A percentile compares a stretch with the other conserved stretches of the same genome.
These are phyloP conservation scores for Russula vinacea DNA, from an alignment of 768 basidiomycete genomes.

Conservation along the genomic window DNA sequence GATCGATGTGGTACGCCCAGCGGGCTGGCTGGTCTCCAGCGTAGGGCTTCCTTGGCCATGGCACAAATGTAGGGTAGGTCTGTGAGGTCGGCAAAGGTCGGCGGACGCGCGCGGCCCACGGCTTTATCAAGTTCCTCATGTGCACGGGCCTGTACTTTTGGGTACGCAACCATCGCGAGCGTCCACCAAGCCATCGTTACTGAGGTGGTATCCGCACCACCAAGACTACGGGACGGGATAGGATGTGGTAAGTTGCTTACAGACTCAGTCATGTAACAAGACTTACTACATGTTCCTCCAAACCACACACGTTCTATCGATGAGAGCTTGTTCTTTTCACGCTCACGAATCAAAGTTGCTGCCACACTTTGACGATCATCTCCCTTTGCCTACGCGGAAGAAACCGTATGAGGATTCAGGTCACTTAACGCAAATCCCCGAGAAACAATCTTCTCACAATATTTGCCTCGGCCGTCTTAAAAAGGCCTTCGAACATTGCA, in stretches of 20 bases:
- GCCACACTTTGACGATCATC: slow-evolving; percentile 2
- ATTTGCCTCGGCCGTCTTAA: background rate
- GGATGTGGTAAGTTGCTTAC: background rate
- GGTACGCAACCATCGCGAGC: slow-evolving; percentile 13
- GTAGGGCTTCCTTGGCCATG: background rate
- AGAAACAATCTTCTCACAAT: background rate
- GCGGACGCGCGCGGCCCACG: slow-evolving; percentile 7
- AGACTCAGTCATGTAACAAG: background rate
- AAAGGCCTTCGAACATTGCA: slow-evolving; percentile 3
- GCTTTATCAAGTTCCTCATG: slow-evolving; percentile 13
- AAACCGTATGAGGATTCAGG: background rate
- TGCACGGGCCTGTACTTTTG: slow-evolving; percentile 12
- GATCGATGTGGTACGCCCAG: background rate
- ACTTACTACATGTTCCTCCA: background rate
- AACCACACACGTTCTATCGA: slow-evolving; percentile 3
- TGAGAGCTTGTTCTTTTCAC: background rate
- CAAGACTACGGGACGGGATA: background rate
- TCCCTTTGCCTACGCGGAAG: background rate
- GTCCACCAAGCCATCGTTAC: slow-evolving; percentile 2
- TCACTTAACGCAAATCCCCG: no score
- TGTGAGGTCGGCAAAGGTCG: background rate
- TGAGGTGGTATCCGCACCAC: slow-evolving; percentile 1
- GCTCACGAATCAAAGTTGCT: background rate
- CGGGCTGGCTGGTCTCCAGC: background rate
- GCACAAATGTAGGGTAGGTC: slow-evolving; percentile 6